phyloP scores from a whole-genome alignment of 148 eudicot genomes.

The Rhododendron molle region DNA sequence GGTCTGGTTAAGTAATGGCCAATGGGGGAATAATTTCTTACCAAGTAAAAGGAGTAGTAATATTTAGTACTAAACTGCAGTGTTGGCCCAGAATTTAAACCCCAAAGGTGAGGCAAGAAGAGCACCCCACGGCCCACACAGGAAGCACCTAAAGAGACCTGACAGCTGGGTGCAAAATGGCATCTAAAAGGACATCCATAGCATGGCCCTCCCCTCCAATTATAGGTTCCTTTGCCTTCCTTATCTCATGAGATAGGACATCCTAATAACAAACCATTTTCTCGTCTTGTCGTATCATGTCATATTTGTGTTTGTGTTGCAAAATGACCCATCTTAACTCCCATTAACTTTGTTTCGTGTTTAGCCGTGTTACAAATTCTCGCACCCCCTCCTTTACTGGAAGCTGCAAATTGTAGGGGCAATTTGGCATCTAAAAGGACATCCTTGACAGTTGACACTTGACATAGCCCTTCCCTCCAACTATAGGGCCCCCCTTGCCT shows the following conservation, averaged over 20 bases:
- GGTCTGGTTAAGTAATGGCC: background rate
- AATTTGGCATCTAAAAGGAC: conserved; percentile 10
- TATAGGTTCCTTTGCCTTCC: conserved; percentile 1
- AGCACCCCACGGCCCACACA: conserved; percentile 3
- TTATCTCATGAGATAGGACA: conserved; percentile 14
- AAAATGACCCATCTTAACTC: too few relatives aligned
- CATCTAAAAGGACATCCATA: conserved; percentile 14
- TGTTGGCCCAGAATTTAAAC: background rate
- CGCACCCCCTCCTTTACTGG: background rate
- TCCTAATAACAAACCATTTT: background rate
- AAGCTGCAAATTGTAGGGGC: conserved; percentile 15
- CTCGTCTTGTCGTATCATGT: background rate
- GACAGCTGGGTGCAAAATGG: conserved; percentile 18
- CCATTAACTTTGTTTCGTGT: background rate
- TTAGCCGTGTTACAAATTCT: background rate
- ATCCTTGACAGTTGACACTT: too few relatives aligned
- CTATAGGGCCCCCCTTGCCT: conserved; percentile 3
- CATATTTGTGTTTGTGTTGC: too few relatives aligned
- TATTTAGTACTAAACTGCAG: background rate
- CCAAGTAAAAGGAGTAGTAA: background rate
- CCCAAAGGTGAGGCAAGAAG: background rate
- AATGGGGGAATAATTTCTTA: background rate
- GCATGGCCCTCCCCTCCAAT: conserved; percentile 17
- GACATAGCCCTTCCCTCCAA: conserved; percentile 14
- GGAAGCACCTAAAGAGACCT: conserved; percentile 21